A percentile compares a stretch with the other conserved stretches of the same genome.
Evolutionary conservation across 2,329 filamentous ascomycete genomes (phyloP).

Genomic region (Fusarium sp.): DNA sequence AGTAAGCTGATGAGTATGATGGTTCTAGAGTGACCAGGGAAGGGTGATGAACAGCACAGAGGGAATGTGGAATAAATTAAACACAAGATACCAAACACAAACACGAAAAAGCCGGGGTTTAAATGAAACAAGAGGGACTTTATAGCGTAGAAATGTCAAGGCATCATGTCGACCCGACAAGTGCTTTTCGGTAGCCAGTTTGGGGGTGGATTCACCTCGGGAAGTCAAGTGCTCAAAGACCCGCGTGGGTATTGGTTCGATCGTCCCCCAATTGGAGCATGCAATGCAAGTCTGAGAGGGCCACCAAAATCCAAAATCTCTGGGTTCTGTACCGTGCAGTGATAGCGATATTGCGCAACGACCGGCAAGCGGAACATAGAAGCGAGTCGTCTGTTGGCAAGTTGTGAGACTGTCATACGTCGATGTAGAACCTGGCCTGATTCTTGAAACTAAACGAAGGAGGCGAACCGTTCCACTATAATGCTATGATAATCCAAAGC

Average conservation of each 20-base stretch:
- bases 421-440: not conserved
- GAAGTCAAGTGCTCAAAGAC: conserved; percentile 47
- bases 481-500: not conserved
- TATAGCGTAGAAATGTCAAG: conserved; percentile 42
- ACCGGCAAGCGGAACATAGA: conserved; percentile 26
- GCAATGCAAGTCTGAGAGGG: conserved; percentile 36
- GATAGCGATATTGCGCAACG: conserved; percentile 21
- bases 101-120: conserved; percentile 24
- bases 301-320: conserved; percentile 9
- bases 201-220: conserved; percentile 50
- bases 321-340: conserved; percentile 2
- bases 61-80: conserved; percentile 18
- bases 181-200: conserved; percentile 39
- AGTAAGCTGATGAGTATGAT: conserved; percentile 1
- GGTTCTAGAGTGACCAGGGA: not conserved
- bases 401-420: not conserved
- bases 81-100: conserved; percentile 22
- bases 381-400: conserved; percentile 3
- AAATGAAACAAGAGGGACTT: conserved; percentile 45
- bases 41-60: conserved; percentile 16
- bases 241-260: conserved; percentile 48
- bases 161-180: conserved; percentile 38
- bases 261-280: conserved; percentile 44
- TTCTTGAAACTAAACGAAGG: not conserved
- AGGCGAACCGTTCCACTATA: not conserved